Conservation (phyloP, 1,284 basidiomycete species). For the Melampsora occidentalis region DNA sequence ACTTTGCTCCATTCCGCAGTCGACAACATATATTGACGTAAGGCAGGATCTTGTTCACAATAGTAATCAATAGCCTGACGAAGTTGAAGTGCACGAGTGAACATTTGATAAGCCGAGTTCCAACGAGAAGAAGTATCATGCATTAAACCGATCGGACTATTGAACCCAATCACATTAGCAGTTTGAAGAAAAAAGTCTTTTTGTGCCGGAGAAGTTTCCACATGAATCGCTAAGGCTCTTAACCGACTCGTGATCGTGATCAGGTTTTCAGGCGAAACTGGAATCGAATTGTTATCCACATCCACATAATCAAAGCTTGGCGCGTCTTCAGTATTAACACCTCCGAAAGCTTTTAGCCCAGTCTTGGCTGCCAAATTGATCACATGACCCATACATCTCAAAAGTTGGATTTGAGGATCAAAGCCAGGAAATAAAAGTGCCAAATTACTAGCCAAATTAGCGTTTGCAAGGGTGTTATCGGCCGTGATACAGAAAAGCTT, state of each 20-base stretch:
- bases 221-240: too few species aligned
- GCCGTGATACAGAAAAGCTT: slow-evolving; percentile 2
- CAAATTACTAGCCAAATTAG: not conserved
- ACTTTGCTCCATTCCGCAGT: not conserved
- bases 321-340: too few species aligned
- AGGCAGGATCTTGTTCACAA: not conserved
- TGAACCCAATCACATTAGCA: too few species aligned
- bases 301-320: too few species aligned
- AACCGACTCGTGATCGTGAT: too few species aligned
- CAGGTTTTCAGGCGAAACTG: too few species aligned
- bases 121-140: not conserved
- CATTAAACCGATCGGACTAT: not conserved
- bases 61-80: not conserved
- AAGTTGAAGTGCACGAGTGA: not conserved
- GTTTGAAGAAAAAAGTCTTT: too few species aligned
- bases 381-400: not conserved
- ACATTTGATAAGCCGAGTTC: not conserved
- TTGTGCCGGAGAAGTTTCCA: too few species aligned
- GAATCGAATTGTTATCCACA: too few species aligned
- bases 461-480: not conserved
- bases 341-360: not conserved
- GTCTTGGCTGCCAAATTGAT: not conserved
- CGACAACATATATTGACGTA: not conserved
- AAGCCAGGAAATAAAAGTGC: not conserved
- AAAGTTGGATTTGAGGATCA: slow-evolving; percentile 2